These are phyloP conservation scores for Calonectria leucothoes DNA, from an alignment of 2,329 filamentous ascomycete genomes.

Conservation along the genomic window DNA sequence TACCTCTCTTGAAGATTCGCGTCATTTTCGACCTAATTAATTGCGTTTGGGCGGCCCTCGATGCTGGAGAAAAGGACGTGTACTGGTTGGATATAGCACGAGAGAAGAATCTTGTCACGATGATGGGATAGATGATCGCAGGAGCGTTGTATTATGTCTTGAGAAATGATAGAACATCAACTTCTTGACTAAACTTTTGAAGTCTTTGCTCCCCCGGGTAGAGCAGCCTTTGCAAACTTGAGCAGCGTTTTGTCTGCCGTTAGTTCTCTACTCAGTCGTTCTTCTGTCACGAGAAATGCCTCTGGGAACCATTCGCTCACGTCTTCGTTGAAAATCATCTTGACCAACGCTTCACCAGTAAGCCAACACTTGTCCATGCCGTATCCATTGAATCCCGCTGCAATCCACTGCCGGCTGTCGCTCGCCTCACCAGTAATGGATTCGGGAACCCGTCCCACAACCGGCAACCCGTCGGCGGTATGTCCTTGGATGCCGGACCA, in stretches of 20 bases:
- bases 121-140: slow-evolving; percentile 25
- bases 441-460: slow-evolving; percentile 57
- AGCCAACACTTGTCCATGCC: slow-evolving; percentile 65
- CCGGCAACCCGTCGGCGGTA: slow-evolving; percentile 58
- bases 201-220: not conserved
- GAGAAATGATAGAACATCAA: not conserved
- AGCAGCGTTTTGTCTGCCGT: slow-evolving; percentile 16
- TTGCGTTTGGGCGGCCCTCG: slow-evolving; percentile 28
- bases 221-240: slow-evolving; percentile 13
- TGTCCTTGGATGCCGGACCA: slow-evolving; percentile 62
- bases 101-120: slow-evolving; percentile 32
- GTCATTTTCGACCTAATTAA: slow-evolving; percentile 31
- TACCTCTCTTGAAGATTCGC: slow-evolving; percentile 26
- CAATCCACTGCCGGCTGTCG: slow-evolving; percentile 57
- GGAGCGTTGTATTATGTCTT: not conserved
- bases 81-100: slow-evolving; percentile 33
- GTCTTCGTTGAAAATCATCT: slow-evolving; percentile 39
- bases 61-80: slow-evolving; percentile 26
- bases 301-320: slow-evolving; percentile 36
- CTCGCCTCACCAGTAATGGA: slow-evolving; percentile 29
- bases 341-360: slow-evolving; percentile 53
- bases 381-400: slow-evolving; percentile 60
- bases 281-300: slow-evolving; percentile 20
- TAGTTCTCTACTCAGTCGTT: slow-evolving; percentile 1
- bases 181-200: slow-evolving; percentile 2